Evolutionary conservation across 495 filamentous ascomycete species (phyloP).

Genomic region (Apiosordaria backusii): DNA sequence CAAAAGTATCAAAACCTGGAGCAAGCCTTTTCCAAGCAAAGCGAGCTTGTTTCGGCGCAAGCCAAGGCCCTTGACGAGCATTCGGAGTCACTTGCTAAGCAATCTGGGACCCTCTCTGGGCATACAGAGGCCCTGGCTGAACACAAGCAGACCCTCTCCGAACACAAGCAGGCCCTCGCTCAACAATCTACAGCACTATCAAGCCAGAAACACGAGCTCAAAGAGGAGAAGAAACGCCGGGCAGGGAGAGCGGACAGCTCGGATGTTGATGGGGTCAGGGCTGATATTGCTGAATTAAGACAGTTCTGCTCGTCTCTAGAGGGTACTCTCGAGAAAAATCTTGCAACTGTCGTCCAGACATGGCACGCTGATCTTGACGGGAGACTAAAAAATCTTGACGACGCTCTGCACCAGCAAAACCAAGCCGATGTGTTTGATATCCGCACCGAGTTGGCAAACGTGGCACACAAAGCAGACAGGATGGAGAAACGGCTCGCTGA

Average conservation of each 20-base stretch:
- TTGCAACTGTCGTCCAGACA: not conserved
- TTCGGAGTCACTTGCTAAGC: not conserved
- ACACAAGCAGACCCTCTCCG: not conserved
- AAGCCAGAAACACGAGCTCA: not conserved
- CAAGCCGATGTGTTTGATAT: not conserved
- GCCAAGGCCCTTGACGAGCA: not conserved
- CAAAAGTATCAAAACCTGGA: not conserved
- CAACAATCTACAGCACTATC: not conserved
- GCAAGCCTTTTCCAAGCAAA: not conserved
- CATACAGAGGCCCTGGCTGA: not conserved
- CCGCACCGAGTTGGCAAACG: not conserved
- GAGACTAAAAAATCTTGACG: not conserved
- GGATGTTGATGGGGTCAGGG: not conserved
- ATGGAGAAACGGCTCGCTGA: slow-evolving; percentile 8
- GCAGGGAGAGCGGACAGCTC: not conserved
- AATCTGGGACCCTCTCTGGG: not conserved
- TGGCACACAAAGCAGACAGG: not conserved
- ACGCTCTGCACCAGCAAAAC: not conserved
- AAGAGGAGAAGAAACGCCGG: not conserved
- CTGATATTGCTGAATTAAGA: too few relatives aligned
- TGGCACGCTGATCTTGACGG: not conserved
- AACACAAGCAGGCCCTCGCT: not conserved
- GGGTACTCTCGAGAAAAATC: slow-evolving; percentile 1
- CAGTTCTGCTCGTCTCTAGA: too few relatives aligned
- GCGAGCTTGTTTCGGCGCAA: not conserved